Evolutionary conservation across 208 protist genomes (phyloP), one percentile per base, ranked within the genome.

Genomic region (Crithidia brevicula): DNA sequence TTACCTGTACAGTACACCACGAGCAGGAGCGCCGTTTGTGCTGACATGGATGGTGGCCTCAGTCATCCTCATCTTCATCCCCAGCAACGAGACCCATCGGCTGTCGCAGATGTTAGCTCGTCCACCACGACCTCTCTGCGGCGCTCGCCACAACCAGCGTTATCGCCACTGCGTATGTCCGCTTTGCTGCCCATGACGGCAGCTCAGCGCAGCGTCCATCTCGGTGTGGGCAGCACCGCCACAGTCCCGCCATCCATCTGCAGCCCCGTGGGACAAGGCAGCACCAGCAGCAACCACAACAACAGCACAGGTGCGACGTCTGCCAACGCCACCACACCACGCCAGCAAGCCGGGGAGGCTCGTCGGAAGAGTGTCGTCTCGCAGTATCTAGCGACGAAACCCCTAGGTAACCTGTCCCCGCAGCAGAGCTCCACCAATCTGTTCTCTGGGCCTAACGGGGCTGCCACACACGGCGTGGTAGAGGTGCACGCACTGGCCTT

Each of bases 401-500:
- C 65, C 4, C 53, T 36, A 10, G 52, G 31, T 15, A 62, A 56
- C 34, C 20, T 45, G 31, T 62, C 64, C 3, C 65, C 54, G 25
- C 54, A 56, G 40, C 65, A 63, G 45, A 22, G 54, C 45, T 30
- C 31, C 45, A 10, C 18, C 0, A 31, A 18, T 15, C 38, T 46
- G 7, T 27, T 63, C 10, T 1, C 31, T 54, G 20, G 23, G n/a
- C n/a, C n/a, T 18, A 11, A 16, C 15, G 38, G 23, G 2, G 5
- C 36, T 3, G 3, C 54, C 2, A 43, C 52, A 15, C 25, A 15
- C n/a, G 33, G 52, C n/a, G 54, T 60, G 38, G 23, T 60, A 20
- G 54, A 60, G 36, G 38, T 47, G 0, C 54, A 45, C 36, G 15
- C 52, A n/a, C 33, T 58, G 22, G 3, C 18, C 4, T 20, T 58